phyloP scores from a whole-genome alignment of 2,329 filamentous ascomycete genomes.

The Simplicillium sp. region DNA sequence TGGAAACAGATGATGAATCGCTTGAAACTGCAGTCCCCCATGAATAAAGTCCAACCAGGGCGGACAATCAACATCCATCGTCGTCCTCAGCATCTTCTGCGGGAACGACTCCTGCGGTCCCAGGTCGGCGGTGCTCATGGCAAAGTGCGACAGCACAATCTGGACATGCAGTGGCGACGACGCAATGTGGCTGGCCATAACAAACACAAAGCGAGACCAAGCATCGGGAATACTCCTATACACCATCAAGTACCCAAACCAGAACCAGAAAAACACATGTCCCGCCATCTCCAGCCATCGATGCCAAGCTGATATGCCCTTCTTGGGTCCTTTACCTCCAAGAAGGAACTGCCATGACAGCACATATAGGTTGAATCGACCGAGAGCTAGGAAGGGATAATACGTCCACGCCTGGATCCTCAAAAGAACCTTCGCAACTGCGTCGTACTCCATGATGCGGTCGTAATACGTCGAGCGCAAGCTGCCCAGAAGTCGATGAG shows the following conservation, averaged over 20 bases:
- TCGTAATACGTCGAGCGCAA: conserved; percentile 79
- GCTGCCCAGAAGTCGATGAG: conserved; percentile 66
- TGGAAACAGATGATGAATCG: conserved; percentile 78
- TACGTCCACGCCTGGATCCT: conserved; percentile 74
- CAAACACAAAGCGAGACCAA: conserved; percentile 60
- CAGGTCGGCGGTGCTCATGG: conserved; percentile 83
- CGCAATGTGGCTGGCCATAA: conserved; percentile 72
- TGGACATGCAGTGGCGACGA: conserved; percentile 79
- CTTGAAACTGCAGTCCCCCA: conserved; percentile 82
- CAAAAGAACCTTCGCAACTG: conserved; percentile 59
- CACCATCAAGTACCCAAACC: conserved; percentile 76
- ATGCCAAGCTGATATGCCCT: conserved; percentile 75
- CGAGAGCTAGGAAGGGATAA: conserved; percentile 71
- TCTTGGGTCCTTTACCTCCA: conserved; percentile 58
- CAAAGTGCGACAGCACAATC: conserved; percentile 86
- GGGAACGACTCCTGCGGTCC: conserved; percentile 80
- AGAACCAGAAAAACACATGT: conserved; percentile 73
- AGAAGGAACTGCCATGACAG: conserved; percentile 74
- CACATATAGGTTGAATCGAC: conserved; percentile 78
- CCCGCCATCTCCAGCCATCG: conserved; percentile 70
- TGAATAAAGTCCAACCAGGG: conserved; percentile 85
- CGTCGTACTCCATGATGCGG: conserved; percentile 68
- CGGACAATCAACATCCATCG: conserved; percentile 88
- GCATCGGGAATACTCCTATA: conserved; percentile 64
- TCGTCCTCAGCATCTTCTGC: conserved; percentile 84